These are phyloP conservation scores for Ascosphaera apis DNA, from an alignment of 2,329 filamentous ascomycete species.

Conservation along the genomic window DNA sequence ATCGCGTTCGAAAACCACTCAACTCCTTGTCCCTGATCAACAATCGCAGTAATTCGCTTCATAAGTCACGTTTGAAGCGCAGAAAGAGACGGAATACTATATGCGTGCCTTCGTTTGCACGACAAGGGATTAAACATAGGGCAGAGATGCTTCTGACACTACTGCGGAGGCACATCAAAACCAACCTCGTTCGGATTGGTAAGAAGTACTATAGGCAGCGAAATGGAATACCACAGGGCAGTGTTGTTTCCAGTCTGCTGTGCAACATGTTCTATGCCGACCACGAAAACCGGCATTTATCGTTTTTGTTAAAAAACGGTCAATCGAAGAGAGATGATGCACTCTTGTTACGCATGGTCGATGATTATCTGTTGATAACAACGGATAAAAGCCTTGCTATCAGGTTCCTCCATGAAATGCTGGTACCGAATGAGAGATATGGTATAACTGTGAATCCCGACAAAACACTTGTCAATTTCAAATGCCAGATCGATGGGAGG, in stretches of 20 bases:
- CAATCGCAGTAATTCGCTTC: constrained; percentile 3
- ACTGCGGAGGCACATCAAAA: constrained; percentile 54
- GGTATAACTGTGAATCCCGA: constrained; percentile 52
- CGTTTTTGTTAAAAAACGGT: constrained; percentile 31
- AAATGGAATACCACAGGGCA: constrained; percentile 79
- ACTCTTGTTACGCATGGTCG: constrained; percentile 59
- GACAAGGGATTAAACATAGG: constrained; percentile 33
- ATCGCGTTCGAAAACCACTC: not conserved
- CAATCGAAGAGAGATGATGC: constrained; percentile 22
- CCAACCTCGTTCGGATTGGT: constrained; percentile 71
- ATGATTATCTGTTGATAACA: constrained; percentile 83
- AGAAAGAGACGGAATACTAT: constrained; percentile 39
- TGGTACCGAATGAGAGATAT: constrained; percentile 52
- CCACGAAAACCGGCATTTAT: constrained; percentile 46
- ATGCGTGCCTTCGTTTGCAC: constrained; percentile 48
- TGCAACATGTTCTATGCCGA: constrained; percentile 95
- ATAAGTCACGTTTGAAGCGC: constrained; percentile 12
- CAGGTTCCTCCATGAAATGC: constrained; percentile 58
- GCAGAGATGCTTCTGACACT: constrained; percentile 44
- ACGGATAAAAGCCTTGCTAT: constrained; percentile 41
- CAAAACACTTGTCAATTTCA: constrained; percentile 76
- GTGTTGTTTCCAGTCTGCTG: constrained; percentile 60
- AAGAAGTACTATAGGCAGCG: constrained; percentile 77
- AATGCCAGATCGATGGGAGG: constrained; percentile 31
- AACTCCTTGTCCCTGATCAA: not conserved